Percentiles rank a stretch among this genome's conserved stretches.
These are phyloP conservation scores for Lignosus rhinocerotis DNA, from an alignment of 1,284 basidiomycete species.

Conservation along the genomic window DNA sequence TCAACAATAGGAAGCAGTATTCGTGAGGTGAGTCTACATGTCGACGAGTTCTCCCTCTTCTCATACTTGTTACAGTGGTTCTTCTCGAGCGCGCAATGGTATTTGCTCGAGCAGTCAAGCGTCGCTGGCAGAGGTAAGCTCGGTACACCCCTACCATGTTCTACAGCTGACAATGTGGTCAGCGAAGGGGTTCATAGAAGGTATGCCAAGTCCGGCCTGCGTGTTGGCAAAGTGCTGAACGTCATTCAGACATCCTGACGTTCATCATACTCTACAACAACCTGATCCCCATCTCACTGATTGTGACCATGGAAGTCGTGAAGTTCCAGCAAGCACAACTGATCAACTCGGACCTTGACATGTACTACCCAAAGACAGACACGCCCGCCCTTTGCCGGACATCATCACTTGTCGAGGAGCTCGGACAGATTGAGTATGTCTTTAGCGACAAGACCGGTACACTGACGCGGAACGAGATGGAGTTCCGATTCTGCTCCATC, in stretches of 20 bases:
- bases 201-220: slow-evolving; percentile 28
- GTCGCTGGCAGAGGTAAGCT: slow-evolving; percentile 62
- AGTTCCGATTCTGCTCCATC: slow-evolving; percentile 91
- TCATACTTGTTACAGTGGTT: slow-evolving; percentile 60
- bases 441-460: slow-evolving; percentile 99
- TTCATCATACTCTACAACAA: slow-evolving; percentile 99
- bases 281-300: slow-evolving; percentile 97
- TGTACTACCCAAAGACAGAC: slow-evolving; percentile 94
- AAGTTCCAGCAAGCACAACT: slow-evolving; percentile 97
- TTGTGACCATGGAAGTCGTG: slow-evolving; percentile 99
- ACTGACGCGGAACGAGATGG: slow-evolving; percentile 97
- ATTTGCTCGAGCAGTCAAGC: slow-evolving; percentile 62
- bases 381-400: slow-evolving; percentile 97
- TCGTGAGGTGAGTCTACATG: slow-evolving; percentile 48
- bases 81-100: slow-evolving; percentile 83
- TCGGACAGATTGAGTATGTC: slow-evolving; percentile 98
- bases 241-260: slow-evolving; percentile 81
- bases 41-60: not conserved
- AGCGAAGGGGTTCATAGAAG: slow-evolving; percentile 84
- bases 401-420: slow-evolving; percentile 95
- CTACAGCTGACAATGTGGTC: slow-evolving; percentile 5
- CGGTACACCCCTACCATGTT: not conserved
- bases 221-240: slow-evolving; percentile 9
- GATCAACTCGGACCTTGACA: slow-evolving; percentile 96
- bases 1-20: slow-evolving; percentile 93